A percentile compares a stretch with the other conserved stretches of the same genome.
These are phyloP conservation scores for Phytophthora pluvialis DNA, from an alignment of 352 stramenopile genomes.

Conservation along the genomic window DNA sequence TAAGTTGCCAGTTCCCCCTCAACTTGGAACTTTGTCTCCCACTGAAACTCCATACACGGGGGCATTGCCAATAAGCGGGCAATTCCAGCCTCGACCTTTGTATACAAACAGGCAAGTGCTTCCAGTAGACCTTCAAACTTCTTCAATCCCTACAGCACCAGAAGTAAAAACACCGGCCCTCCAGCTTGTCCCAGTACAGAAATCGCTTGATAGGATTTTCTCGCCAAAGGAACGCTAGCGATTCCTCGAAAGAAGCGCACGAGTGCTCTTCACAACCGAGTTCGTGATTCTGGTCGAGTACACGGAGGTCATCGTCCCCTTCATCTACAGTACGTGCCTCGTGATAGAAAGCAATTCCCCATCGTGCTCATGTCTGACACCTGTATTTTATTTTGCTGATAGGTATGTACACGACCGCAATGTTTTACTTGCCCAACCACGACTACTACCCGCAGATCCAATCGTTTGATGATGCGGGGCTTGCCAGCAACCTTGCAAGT, in stretches of 20 bases:
- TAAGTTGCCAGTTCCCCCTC: no score
- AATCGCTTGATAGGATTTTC: background rate
- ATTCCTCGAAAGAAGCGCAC: background rate
- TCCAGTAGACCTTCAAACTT: no score
- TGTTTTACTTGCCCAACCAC: constrained; percentile 1
- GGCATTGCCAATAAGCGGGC: no score
- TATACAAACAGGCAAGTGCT: no score
- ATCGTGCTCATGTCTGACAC: no score
- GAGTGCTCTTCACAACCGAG: background rate
- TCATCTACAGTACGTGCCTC: background rate
- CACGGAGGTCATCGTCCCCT: background rate
- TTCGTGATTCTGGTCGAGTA: background rate
- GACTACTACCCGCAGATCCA: background rate
- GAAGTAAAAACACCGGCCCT: background rate
- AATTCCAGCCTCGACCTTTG: no score
- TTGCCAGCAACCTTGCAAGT: background rate
- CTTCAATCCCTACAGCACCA: no score
- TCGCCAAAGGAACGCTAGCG: background rate
- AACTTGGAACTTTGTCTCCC: no score
- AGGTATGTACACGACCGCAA: background rate
- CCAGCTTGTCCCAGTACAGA: background rate
- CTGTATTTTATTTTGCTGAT: background rate
- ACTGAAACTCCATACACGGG: no score
- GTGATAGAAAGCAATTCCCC: no score
- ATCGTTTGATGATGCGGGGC: background rate